Evolutionary conservation across 2,329 filamentous ascomycete genomes (phyloP).

Genomic region (Septoria petroselini): DNA sequence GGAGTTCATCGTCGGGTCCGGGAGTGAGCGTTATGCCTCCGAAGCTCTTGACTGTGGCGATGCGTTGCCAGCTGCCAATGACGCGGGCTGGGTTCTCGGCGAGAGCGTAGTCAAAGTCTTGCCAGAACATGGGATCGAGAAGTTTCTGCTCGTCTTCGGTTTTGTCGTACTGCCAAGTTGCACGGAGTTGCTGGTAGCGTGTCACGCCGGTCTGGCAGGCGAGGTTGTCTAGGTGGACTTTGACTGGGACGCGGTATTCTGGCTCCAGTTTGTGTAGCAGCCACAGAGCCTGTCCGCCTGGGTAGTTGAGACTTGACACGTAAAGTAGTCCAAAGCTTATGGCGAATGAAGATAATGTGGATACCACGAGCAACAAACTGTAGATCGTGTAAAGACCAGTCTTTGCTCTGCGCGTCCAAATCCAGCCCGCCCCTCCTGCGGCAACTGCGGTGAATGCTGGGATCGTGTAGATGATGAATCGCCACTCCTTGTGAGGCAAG

Average conservation of each 20-base stretch:
- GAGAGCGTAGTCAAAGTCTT: constrained; percentile 57
- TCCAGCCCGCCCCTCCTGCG: constrained; percentile 67
- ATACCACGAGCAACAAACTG: constrained; percentile 56
- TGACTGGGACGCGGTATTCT: constrained; percentile 16
- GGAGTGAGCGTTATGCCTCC: constrained; percentile 51
- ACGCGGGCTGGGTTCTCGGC: constrained; percentile 50
- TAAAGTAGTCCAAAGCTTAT: constrained; percentile 67
- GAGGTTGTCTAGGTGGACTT: constrained; percentile 58
- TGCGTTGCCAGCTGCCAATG: constrained; percentile 53
- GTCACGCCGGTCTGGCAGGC: constrained; percentile 63
- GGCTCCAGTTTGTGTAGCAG: constrained; percentile 39
- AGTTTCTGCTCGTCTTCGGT: constrained; percentile 51
- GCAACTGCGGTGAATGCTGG: constrained; percentile 77
- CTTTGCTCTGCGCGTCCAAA: constrained; percentile 61
- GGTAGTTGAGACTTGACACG: constrained; percentile 87
- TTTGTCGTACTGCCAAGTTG: constrained; percentile 59
- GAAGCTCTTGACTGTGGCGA: constrained; percentile 52
- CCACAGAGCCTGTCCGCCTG: constrained; percentile 74
- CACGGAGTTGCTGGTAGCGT: constrained; percentile 52
- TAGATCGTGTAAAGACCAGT: constrained; percentile 55
- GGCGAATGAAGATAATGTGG: constrained; percentile 58
- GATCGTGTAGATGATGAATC: constrained; percentile 87
- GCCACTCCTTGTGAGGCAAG: constrained; percentile 92
- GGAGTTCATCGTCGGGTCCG: constrained; percentile 27
- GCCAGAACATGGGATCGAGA: constrained; percentile 55